Evolutionary conservation across 495 filamentous ascomycete species (phyloP).

Genomic region (Podospora sp.): DNA sequence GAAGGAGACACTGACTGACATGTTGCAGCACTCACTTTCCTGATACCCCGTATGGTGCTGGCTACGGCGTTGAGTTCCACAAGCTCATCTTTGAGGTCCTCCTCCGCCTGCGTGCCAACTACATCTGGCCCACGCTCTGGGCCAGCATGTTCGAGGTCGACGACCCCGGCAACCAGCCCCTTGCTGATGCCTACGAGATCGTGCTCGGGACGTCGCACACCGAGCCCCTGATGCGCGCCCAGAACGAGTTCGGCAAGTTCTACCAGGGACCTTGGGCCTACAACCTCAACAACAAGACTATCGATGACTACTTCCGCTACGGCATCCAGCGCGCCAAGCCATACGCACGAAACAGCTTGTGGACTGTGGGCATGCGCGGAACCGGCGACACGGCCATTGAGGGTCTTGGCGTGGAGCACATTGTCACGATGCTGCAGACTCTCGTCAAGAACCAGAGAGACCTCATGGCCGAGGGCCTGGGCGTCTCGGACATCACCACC

Average conservation of each 20-base stretch:
- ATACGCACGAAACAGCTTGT: slow-evolving; percentile 63
- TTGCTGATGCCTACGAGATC: slow-evolving; percentile 72
- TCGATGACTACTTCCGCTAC: slow-evolving; percentile 67
- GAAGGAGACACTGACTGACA: neutral
- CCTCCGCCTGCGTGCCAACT: slow-evolving; percentile 70
- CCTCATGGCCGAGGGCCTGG: slow-evolving; percentile 59
- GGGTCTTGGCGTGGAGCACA: slow-evolving; percentile 57
- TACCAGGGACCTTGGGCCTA: slow-evolving; percentile 66
- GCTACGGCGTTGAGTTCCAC: slow-evolving; percentile 67
- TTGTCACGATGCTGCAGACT: slow-evolving; percentile 58
- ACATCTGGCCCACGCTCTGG: slow-evolving; percentile 76
- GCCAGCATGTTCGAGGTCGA: slow-evolving; percentile 70
- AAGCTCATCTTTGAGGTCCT: slow-evolving; percentile 71
- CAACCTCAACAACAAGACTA: slow-evolving; percentile 64
- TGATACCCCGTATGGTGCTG: slow-evolving; percentile 55
- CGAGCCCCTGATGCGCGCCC: slow-evolving; percentile 72
- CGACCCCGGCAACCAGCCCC: slow-evolving; percentile 65
- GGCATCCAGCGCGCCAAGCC: slow-evolving; percentile 65
- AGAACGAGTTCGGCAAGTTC: slow-evolving; percentile 68
- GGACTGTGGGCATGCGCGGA: slow-evolving; percentile 76
- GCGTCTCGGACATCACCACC: slow-evolving; percentile 50
- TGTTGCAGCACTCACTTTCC: slow-evolving; percentile 32
- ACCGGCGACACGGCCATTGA: slow-evolving; percentile 64
- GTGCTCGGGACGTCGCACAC: slow-evolving; percentile 74
- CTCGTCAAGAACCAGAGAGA: slow-evolving; percentile 62